These are phyloP conservation scores for Botrytis elliptica DNA, from an alignment of 2,329 filamentous ascomycete genomes.

Conservation along the genomic window DNA sequence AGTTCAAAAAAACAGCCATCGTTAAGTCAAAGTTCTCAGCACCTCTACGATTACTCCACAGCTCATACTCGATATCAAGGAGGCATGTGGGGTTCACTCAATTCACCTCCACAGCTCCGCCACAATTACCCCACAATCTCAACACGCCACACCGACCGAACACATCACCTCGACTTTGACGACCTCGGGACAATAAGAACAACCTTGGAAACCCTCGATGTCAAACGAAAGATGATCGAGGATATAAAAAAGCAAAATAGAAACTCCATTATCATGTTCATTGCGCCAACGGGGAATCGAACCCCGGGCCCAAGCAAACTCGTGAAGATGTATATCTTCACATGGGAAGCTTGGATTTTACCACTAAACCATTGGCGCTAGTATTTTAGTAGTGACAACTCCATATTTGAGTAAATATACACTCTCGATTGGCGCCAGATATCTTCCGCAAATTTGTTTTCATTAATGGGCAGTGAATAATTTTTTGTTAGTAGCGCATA, in stretches of 20 bases:
- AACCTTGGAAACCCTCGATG: neutral
- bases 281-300: conserved; percentile 11
- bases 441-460: neutral
- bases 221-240: neutral
- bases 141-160: neutral
- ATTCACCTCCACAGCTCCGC: neutral
- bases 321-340: neutral
- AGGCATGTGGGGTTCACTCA: neutral
- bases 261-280: fast-evolving
- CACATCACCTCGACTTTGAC: neutral
- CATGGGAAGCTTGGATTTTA: conserved; percentile 14
- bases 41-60: neutral
- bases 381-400: fast-evolving
- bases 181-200: neutral
- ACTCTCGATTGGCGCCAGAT: too few species aligned
- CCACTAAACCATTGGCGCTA: conserved; percentile 13
- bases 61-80: neutral
- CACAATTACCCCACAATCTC: conserved; percentile 1
- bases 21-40: neutral
- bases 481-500: too few species aligned
- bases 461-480: neutral
- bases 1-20: neutral
- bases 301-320: conserved; percentile 3
- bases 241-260: neutral
- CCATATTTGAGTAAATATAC: neutral